Evolutionary conservation across 1,139 yeast genomes (phyloP).

Genomic region (Diutina catenulata): DNA sequence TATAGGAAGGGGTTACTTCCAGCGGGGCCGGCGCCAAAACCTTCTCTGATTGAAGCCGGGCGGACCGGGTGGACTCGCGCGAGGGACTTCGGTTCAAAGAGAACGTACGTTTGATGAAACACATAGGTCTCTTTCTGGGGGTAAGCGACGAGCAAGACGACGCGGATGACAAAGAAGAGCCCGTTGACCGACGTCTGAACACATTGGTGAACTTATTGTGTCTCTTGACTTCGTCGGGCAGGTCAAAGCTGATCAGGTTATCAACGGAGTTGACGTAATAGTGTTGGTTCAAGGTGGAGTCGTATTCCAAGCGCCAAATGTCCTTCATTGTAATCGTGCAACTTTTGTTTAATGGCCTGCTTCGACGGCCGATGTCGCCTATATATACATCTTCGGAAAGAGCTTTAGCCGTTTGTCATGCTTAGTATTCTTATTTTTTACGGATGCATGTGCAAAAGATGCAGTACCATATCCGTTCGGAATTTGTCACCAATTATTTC

Average conservation of each 20-base stretch:
- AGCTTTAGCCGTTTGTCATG: too few relatives aligned
- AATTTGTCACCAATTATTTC: too few relatives aligned
- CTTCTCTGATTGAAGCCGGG: not conserved
- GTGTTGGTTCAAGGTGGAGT: conserved; percentile 22
- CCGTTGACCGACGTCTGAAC: not conserved
- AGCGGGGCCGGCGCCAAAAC: not conserved
- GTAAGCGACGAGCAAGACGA: not conserved
- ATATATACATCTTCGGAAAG: too few relatives aligned
- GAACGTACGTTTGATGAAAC: too few relatives aligned
- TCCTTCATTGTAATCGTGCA: conserved; percentile 1
- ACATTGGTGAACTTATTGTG: not conserved
- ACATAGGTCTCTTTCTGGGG: not conserved
- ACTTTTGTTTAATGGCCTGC: too few relatives aligned
- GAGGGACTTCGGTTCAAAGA: too few relatives aligned
- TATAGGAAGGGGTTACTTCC: not conserved
- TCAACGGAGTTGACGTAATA: conserved; percentile 24
- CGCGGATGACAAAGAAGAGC: not conserved
- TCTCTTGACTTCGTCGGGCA: conserved; percentile 27
- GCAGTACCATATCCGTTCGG: too few relatives aligned
- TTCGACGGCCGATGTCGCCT: too few relatives aligned
- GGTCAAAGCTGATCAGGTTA: conserved; percentile 25
- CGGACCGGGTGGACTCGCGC: too few relatives aligned
- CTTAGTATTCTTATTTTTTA: too few relatives aligned
- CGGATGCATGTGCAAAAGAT: too few relatives aligned
- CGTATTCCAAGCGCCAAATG: conserved; percentile 17